Evolutionary conservation across 139 green algal species (phyloP).

Genomic region (Pleodorina starrii): DNA sequence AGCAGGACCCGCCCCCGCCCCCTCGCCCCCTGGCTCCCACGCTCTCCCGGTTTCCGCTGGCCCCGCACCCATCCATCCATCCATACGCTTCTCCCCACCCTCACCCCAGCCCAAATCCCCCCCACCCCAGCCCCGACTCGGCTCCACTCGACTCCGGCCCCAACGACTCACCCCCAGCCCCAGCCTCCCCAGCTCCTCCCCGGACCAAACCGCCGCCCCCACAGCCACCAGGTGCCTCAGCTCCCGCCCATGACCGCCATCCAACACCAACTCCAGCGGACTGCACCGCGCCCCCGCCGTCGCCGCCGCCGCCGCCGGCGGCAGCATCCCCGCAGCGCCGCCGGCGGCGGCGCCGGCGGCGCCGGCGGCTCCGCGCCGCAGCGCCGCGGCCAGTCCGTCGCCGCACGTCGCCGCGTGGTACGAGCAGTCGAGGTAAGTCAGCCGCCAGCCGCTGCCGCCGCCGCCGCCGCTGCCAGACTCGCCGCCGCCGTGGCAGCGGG

Average conservation of each 20-base stretch:
- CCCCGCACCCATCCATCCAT: too few relatives aligned
- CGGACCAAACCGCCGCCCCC: background rate
- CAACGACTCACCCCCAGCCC: background rate
- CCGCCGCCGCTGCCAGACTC: background rate
- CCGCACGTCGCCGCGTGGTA: background rate
- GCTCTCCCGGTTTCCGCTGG: too few relatives aligned
- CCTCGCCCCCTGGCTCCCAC: background rate
- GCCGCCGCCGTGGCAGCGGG: background rate
- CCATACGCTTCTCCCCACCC: too few relatives aligned
- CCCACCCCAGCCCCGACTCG: too few relatives aligned
- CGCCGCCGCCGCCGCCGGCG: background rate
- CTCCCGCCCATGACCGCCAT: background rate
- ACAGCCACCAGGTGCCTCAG: conserved; percentile 4
- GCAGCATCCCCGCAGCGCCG: background rate
- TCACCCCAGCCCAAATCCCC: too few relatives aligned
- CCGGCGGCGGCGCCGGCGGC: background rate
- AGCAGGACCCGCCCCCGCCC: background rate
- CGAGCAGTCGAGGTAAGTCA: conserved; percentile 33
- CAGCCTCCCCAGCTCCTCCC: conserved; percentile 1
- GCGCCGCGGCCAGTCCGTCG: too few relatives aligned
- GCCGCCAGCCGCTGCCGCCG: too few relatives aligned
- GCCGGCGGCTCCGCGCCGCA: background rate
- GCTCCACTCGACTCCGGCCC: too few relatives aligned
- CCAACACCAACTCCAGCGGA: background rate
- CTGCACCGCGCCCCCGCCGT: too few relatives aligned